Conservation (phyloP, 1,284 basidiomycete species). For the Inonotus hispidus region DNA sequence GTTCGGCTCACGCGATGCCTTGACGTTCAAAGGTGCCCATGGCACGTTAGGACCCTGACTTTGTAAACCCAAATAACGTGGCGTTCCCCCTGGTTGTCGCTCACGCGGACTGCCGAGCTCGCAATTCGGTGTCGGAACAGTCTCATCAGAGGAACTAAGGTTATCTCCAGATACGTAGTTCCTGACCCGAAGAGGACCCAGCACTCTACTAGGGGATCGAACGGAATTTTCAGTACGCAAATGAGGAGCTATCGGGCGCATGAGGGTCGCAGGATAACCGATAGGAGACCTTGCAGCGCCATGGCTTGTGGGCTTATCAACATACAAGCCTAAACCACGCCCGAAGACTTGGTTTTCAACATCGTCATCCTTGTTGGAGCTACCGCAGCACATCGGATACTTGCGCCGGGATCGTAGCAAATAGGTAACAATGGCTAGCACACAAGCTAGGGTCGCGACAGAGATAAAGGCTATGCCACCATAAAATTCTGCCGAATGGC, state of each 20-base stretch:
- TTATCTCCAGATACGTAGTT: conserved; percentile 17
- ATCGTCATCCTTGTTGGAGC: conserved; percentile 11
- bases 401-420: conserved; percentile 13
- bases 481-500: conserved; percentile 15
- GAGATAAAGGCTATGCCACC: conserved; percentile 10
- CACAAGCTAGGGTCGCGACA: conserved; percentile 10
- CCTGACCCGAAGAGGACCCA: conserved; percentile 14
- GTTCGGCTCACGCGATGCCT: background rate
- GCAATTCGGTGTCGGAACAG: background rate
- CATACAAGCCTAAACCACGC: conserved; percentile 14
- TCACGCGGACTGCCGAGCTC: conserved; percentile 2
- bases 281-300: background rate
- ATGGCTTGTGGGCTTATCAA: conserved; percentile 5
- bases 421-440: conserved; percentile 13
- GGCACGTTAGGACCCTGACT: background rate
- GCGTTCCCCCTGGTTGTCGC: background rate
- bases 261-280: background rate
- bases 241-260: conserved; percentile 8
- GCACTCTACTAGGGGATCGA: background rate
- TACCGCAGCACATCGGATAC: conserved; percentile 6
- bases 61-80: conserved; percentile 6
- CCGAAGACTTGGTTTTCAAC: conserved; percentile 13
- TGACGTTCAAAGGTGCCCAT: conserved; percentile 14
- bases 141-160: conserved; percentile 16
- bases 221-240: background rate